Evolutionary conservation across 2,329 filamentous ascomycete genomes (phyloP).

Genomic region (Fusarium sp.): DNA sequence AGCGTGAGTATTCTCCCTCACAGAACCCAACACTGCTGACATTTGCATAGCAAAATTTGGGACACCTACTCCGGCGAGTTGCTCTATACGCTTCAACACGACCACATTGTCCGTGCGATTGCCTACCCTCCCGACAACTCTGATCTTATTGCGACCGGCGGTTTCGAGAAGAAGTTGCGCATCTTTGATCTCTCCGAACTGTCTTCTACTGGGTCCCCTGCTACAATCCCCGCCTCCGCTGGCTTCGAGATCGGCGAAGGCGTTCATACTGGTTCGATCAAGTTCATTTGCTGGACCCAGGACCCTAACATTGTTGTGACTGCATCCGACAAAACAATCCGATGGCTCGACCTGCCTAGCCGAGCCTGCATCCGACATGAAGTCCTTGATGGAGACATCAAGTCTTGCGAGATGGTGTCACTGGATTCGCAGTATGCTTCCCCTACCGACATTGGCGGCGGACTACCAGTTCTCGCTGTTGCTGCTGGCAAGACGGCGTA

Average conservation of each 20-base stretch:
- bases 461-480: constrained; percentile 81
- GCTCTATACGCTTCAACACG: constrained; percentile 86
- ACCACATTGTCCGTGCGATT: constrained; percentile 94
- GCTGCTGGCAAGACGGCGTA: constrained; percentile 95
- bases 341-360: constrained; percentile 92
- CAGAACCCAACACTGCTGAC: constrained; percentile 35
- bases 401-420: constrained; percentile 88
- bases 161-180: constrained; percentile 95
- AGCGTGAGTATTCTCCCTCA: constrained; percentile 66
- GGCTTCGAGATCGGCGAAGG: constrained; percentile 90
- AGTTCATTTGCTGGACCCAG: constrained; percentile 93
- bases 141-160: constrained; percentile 91
- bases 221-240: constrained; percentile 66
- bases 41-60: constrained; percentile 84
- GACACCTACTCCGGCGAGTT: constrained; percentile 94
- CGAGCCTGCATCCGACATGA: constrained; percentile 80
- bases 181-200: constrained; percentile 85
- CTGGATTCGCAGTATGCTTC: constrained; percentile 69
- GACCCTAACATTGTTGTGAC: constrained; percentile 91
- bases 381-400: constrained; percentile 84
- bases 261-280: constrained; percentile 88
- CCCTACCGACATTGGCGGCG: constrained; percentile 71
- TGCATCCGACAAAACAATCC: constrained; percentile 88
- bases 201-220: constrained; percentile 53
- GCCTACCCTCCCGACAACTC: constrained; percentile 86